Evolutionary conservation across 352 stramenopile genomes (phyloP).

Genomic region (Phytophthora sp.): DNA sequence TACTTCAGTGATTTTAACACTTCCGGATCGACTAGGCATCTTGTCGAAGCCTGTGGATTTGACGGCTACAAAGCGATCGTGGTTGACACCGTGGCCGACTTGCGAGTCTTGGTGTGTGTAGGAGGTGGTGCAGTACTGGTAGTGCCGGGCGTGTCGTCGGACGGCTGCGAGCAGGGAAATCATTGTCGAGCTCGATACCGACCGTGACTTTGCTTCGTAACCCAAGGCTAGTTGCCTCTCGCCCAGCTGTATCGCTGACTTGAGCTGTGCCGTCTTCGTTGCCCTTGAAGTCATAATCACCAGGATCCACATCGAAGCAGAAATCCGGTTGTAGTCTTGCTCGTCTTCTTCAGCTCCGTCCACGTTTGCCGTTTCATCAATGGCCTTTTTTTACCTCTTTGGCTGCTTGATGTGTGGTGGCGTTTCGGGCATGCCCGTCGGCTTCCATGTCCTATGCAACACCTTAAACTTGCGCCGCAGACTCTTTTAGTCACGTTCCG

Average conservation of each 20-base stretch:
- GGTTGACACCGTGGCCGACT: not conserved
- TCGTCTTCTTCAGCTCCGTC: not conserved
- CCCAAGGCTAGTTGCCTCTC: not conserved
- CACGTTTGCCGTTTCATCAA: not conserved
- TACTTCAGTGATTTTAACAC: not conserved
- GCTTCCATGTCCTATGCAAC: not conserved
- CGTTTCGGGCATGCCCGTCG: not conserved
- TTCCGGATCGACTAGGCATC: not conserved
- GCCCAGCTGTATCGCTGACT: not conserved
- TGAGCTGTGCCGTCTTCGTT: no score
- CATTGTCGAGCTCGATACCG: not conserved
- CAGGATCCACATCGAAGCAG: not conserved
- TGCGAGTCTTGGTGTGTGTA: not conserved
- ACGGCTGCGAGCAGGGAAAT: no score
- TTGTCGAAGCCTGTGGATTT: not conserved
- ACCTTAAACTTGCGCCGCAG: constrained; percentile 3
- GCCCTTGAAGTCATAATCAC: no score
- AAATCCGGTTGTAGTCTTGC: not conserved
- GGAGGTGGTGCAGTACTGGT: not conserved
- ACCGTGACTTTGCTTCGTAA: not conserved
- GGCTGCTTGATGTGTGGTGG: not conserved
- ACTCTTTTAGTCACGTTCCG: constrained; percentile 1
- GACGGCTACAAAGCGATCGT: not conserved
- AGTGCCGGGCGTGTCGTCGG: not conserved
- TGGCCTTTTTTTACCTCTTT: not conserved